Evolutionary conservation across 2,329 filamentous ascomycete species (phyloP), one percentile per base, ranked within the genome.

Genomic region (Phyllosticta capitalensis): DNA sequence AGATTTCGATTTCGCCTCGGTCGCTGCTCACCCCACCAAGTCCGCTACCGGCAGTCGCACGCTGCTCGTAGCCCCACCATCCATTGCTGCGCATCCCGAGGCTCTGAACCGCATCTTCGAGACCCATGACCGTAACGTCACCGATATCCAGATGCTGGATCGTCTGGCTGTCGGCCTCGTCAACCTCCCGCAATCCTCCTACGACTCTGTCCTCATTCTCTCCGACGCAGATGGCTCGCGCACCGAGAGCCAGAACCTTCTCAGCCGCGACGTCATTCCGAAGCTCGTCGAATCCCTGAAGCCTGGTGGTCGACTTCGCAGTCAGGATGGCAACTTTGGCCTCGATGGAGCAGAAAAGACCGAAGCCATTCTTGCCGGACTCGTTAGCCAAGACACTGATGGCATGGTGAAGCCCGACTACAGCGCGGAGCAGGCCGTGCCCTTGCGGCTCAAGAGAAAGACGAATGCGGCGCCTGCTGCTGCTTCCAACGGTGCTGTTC

Each of bases 91-190:
- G 59, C 88, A 95, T 74, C 89, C 92, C 65, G 86, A 90, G 65
- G 85, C 85, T 67, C 81, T 97, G 64, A 82, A 84, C 64, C 77
- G 79, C 65, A 79, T 94, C 63, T 83, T 95, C 68, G 79, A 84
- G 61, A 78, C 84, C 60, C 85, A 90, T 76, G 85, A 94, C 72
- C 87, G 90, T 69, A 77, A 81, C 64, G 79, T 82, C 52, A 92
- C 91, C 63, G 94, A 99, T 71, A 81, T 99, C 57, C 94, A 97
- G 74, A 99, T 99, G 94, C 88, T 99, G 63, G 94, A 99, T 76
- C 90, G 94, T 56, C 83, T 99, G 49, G 85, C 89, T 1, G 83
- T 89, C 38, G 90, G 90, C 63, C 80, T 96, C 45, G 89, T 94
- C 60, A 79, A 85, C 7, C 84, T 99, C 0, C 88, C 92, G 1